Evolutionary conservation across 1,284 basidiomycete species (phyloP).

Genomic region (Trichosporon ovoides): DNA sequence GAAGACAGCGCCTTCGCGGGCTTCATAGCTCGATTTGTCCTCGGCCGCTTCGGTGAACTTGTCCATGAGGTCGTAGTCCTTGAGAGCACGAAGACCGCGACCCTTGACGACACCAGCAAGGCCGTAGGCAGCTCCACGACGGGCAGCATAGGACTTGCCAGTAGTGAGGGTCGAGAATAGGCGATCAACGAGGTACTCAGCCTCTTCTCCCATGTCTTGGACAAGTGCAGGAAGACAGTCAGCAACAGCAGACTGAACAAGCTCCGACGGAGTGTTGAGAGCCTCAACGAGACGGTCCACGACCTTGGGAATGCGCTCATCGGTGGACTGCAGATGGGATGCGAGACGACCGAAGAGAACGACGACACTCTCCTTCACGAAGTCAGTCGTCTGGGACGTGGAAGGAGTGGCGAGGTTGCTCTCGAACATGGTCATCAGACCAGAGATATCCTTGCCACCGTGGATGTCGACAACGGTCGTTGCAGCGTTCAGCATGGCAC

Average conservation of each 20-base stretch:
- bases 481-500: slow-evolving; percentile 81
- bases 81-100: slow-evolving; percentile 76
- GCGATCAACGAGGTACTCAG: slow-evolving; percentile 66
- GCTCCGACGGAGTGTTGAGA: slow-evolving; percentile 88
- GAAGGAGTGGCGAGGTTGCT: slow-evolving; percentile 63
- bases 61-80: slow-evolving; percentile 72
- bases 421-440: slow-evolving; percentile 82
- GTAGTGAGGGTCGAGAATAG: slow-evolving; percentile 72
- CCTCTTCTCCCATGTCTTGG: slow-evolving; percentile 60
- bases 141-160: slow-evolving; percentile 78
- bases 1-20: slow-evolving; percentile 91
- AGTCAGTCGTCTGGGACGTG: slow-evolving; percentile 69
- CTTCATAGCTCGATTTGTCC: slow-evolving; percentile 82
- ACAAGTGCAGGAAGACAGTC: slow-evolving; percentile 90
- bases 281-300: slow-evolving; percentile 87
- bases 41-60: slow-evolving; percentile 72
- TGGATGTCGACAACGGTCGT: slow-evolving; percentile 76
- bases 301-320: slow-evolving; percentile 72
- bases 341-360: slow-evolving; percentile 93
- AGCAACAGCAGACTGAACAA: slow-evolving; percentile 93
- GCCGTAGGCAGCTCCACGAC: slow-evolving; percentile 94
- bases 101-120: slow-evolving; percentile 89
- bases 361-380: slow-evolving; percentile 90
- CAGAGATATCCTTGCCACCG: slow-evolving; percentile 66
- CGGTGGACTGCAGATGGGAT: slow-evolving; percentile 72